phyloP scores from a whole-genome alignment of 2,329 filamentous ascomycete genomes.

The Xenosphaeropsis pyriputrescens region DNA sequence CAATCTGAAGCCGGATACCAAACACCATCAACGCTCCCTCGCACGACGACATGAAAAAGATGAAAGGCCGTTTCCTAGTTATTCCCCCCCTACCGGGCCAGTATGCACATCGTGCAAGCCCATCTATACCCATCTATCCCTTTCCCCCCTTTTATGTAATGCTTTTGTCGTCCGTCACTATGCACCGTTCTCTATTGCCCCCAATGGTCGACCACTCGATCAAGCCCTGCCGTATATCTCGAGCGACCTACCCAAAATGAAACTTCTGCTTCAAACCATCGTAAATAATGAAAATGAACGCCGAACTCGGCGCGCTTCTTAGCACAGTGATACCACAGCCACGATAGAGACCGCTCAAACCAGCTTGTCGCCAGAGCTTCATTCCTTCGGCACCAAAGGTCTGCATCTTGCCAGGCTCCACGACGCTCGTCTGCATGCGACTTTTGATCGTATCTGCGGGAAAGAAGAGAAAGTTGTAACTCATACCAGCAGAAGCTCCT shows the following conservation, averaged over 20 bases:
- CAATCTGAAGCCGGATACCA: too few relatives aligned
- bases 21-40: too few relatives aligned
- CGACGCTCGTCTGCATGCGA: conserved; percentile 81
- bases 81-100: too few relatives aligned
- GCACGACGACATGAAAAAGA: too few relatives aligned
- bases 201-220: too few relatives aligned
- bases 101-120: too few relatives aligned
- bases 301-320: conserved; percentile 85
- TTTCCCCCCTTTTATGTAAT: too few relatives aligned
- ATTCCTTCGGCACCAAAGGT: conserved; percentile 61
- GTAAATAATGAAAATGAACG: conserved; percentile 93
- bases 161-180: too few relatives aligned
- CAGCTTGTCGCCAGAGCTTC: conserved; percentile 68
- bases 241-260: conserved; percentile 24
- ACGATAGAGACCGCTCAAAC: conserved; percentile 74
- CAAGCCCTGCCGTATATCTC: too few relatives aligned
- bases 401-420: conserved; percentile 27
- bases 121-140: too few relatives aligned
- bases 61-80: too few relatives aligned
- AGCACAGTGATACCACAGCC: conserved; percentile 89
- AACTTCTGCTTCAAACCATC: conserved; percentile 68
- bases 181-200: too few relatives aligned
- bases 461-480: conserved; percentile 95
- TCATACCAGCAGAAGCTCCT: conserved; percentile 77
- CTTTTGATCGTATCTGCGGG: conserved; percentile 97